phyloP scores from a whole-genome alignment of 306 rosid genomes.

The Fagus crenata region DNA sequence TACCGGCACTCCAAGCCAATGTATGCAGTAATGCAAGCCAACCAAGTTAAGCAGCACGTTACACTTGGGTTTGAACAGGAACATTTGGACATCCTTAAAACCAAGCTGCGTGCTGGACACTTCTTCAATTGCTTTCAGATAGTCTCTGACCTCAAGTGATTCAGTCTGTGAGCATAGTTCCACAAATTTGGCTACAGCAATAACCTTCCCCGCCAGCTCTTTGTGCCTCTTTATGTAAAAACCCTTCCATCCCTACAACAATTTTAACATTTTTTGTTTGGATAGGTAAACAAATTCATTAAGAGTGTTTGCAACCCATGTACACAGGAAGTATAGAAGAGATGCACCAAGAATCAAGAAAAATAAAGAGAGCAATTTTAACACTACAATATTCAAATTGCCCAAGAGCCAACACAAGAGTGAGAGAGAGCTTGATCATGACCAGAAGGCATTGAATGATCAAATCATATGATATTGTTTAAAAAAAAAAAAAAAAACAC shows the following conservation, averaged over 20 bases:
- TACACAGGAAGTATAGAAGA: too few relatives aligned
- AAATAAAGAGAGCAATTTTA: too few relatives aligned
- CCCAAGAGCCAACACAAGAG: too few relatives aligned
- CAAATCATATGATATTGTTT: too few relatives aligned
- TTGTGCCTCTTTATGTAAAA: conserved; percentile 62
- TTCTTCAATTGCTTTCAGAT: conserved; percentile 51
- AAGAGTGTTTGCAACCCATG: too few relatives aligned
- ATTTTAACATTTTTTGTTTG: background rate
- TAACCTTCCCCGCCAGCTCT: conserved; percentile 51
- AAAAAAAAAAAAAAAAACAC: too few relatives aligned
- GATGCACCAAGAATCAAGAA: too few relatives aligned
- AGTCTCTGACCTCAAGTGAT: conserved; percentile 67
- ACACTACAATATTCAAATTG: too few relatives aligned
- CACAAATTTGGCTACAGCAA: conserved; percentile 44
- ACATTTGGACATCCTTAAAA: conserved; percentile 61
- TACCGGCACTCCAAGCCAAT: conserved; percentile 66
- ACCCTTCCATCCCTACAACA: conserved; percentile 62
- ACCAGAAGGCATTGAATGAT: too few relatives aligned
- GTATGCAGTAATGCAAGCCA: conserved; percentile 64
- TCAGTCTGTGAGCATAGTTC: conserved; percentile 41
- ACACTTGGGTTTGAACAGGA: conserved; percentile 55
- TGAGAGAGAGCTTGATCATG: too few relatives aligned
- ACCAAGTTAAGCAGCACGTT: conserved; percentile 66
- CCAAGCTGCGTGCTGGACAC: conserved; percentile 53
- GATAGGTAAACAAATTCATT: too few relatives aligned